phyloP scores from a whole-genome alignment of 441 rosid species.

The Brassica hybrid region DNA sequence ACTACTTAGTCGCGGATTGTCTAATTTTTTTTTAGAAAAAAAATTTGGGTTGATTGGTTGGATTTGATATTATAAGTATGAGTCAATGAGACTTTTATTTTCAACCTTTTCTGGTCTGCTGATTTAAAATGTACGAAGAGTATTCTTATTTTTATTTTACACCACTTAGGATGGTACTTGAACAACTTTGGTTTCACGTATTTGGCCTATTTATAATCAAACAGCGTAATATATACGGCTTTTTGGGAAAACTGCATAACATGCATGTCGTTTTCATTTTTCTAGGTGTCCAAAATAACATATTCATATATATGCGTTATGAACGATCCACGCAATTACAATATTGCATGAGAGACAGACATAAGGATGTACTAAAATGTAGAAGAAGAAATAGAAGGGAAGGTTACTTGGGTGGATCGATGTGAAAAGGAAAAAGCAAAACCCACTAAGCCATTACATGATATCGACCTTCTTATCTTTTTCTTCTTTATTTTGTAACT shows the following conservation, averaged over 20 bases:
- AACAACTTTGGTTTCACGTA: conserved; percentile 38
- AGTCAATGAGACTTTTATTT: conserved; percentile 5
- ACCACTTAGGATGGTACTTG: conserved; percentile 17
- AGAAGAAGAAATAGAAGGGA: conserved; percentile 30
- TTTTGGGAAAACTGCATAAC: not conserved
- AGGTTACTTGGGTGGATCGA: conserved; percentile 42
- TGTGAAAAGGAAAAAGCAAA: conserved; percentile 58
- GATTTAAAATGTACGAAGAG: conserved; percentile 4
- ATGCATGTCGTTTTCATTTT: conserved; percentile 34
- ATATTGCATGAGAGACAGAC: conserved; percentile 9
- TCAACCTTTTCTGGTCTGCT: not conserved
- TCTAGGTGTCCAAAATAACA: conserved; percentile 25
- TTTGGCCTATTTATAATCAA: conserved; percentile 40
- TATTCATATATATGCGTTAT: conserved; percentile 9
- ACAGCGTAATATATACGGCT: conserved; percentile 36
- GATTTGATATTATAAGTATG: conserved; percentile 4
- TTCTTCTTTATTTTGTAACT: conserved; percentile 22
- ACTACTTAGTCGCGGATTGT: not conserved
- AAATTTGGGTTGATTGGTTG: not conserved
- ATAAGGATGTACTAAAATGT: not conserved
- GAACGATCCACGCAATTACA: conserved; percentile 28
- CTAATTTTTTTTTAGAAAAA: not conserved
- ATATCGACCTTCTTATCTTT: conserved; percentile 49
- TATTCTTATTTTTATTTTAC: conserved; percentile 13
- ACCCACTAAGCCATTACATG: conserved; percentile 62